Conservation (phyloP, 2,329 filamentous ascomycete species). For the Colletotrichum sp. region DNA sequence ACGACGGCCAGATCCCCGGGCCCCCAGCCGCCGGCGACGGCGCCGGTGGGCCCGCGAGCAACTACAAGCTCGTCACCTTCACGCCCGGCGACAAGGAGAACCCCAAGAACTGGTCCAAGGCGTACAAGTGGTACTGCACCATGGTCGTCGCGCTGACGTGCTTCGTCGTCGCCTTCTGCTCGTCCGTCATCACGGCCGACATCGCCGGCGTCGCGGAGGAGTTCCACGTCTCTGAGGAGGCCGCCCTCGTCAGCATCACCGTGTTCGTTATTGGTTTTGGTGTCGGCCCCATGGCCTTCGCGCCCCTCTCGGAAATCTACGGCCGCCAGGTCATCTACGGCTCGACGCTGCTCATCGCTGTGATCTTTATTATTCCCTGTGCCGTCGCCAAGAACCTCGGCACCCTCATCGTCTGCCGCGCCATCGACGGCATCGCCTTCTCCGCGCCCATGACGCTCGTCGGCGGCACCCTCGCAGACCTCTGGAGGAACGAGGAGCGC, state of each 20-base stretch:
- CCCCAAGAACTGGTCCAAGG: conserved; percentile 85
- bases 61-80: conserved; percentile 67
- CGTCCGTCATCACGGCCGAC: conserved; percentile 80
- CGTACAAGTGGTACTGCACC: conserved; percentile 82
- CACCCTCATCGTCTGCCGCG: conserved; percentile 77
- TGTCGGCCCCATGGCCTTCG: conserved; percentile 80
- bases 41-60: conserved; percentile 20
- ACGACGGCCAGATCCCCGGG: conserved; percentile 64
- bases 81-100: conserved; percentile 75
- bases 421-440: conserved; percentile 84
- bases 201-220: conserved; percentile 66
- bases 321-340: conserved; percentile 76
- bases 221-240: conserved; percentile 75
- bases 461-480: conserved; percentile 80
- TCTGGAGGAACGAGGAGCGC: conserved; percentile 85
- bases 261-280: conserved; percentile 86
- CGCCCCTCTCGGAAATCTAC: conserved; percentile 77
- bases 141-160: conserved; percentile 82
- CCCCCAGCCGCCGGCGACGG: conserved; percentile 24
- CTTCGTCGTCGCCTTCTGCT: conserved; percentile 75
- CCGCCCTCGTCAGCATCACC: conserved; percentile 73
- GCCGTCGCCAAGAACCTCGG: conserved; percentile 78
- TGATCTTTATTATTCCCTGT: conserved; percentile 82
- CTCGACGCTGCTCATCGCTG: conserved; percentile 70
- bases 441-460: conserved; percentile 88